Conservation (phyloP, 352 stramenopile genomes). For the Phytophthora palmivora region DNA sequence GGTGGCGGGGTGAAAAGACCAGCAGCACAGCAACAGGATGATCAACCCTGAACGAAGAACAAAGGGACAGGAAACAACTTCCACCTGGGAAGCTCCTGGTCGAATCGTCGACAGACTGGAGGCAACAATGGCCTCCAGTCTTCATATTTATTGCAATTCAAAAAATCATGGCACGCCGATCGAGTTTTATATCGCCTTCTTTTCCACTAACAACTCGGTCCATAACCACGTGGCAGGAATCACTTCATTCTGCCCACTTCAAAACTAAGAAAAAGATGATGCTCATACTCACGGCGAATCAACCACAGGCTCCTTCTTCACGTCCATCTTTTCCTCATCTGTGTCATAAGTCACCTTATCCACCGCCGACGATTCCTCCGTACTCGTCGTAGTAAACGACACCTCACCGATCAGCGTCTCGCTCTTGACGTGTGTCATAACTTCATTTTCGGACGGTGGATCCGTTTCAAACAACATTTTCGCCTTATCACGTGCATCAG, state of each 20-base stretch:
- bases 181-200: background rate
- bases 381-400: slow-evolving; percentile 18
- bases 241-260: slow-evolving; percentile 5
- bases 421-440: slow-evolving; percentile 43
- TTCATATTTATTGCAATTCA: slow-evolving; percentile 36
- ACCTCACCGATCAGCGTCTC: slow-evolving; percentile 37
- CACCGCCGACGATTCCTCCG: slow-evolving; percentile 8
- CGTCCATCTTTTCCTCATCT: slow-evolving; percentile 31
- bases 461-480: slow-evolving; percentile 30
- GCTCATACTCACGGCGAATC: slow-evolving; percentile 24
- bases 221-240: slow-evolving; percentile 13
- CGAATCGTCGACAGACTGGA: slow-evolving; percentile 1
- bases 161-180: slow-evolving; percentile 19
- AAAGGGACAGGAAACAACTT: background rate
- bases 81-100: too few relatives aligned
- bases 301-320: slow-evolving; percentile 43
- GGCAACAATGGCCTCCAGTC: slow-evolving; percentile 9
- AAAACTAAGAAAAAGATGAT: slow-evolving; percentile 2
- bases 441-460: slow-evolving; percentile 20
- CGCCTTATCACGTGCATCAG: slow-evolving; percentile 32
- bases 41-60: background rate
- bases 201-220: slow-evolving; percentile 9
- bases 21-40: slow-evolving; percentile 10
- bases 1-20: slow-evolving; percentile 17
- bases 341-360: slow-evolving; percentile 9